phyloP scores from a whole-genome alignment of 139 green algal genomes.

The Axilococcus clingmanii region DNA sequence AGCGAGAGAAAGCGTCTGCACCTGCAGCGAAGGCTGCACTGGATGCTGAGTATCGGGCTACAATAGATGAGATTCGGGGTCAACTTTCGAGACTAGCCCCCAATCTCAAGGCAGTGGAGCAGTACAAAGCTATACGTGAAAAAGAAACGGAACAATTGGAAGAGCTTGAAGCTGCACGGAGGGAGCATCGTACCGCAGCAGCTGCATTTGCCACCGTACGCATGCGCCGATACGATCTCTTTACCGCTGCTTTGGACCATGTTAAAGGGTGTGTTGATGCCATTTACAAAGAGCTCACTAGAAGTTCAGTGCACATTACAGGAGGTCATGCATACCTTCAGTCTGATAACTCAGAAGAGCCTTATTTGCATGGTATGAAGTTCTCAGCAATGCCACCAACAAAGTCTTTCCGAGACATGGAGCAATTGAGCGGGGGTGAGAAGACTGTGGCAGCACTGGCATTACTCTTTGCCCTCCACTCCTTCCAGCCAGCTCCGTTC shows the following conservation, averaged over 20 bases:
- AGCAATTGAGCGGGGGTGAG: constrained; percentile 83
- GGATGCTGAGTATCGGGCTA: constrained; percentile 12
- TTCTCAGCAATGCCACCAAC: constrained; percentile 92
- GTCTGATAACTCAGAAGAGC: constrained; percentile 75
- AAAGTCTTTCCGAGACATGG: constrained; percentile 97
- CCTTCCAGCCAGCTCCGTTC: constrained; percentile 84
- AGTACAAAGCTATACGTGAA: constrained; percentile 78
- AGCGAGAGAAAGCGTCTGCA: no score
- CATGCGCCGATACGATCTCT: constrained; percentile 53
- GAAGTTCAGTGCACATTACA: constrained; percentile 50
- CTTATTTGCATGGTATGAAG: constrained; percentile 80
- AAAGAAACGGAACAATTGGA: constrained; percentile 62
- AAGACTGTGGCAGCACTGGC: constrained; percentile 91
- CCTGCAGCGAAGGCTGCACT: no score
- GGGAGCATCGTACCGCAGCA: constrained; percentile 31
- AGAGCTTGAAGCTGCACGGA: constrained; percentile 55
- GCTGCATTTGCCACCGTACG: constrained; percentile 62
- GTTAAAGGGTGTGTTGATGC: constrained; percentile 67
- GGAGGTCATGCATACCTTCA: constrained; percentile 79
- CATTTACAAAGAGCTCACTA: constrained; percentile 92
- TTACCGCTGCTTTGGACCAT: constrained; percentile 81
- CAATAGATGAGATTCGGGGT: constrained; percentile 32
- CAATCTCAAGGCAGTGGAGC: constrained; percentile 88
- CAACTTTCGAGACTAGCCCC: constrained; percentile 49
- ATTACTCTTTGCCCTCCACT: constrained; percentile 95